phyloP scores from a whole-genome alignment of 306 rosid genomes.

The Quercus aquifolioides region DNA sequence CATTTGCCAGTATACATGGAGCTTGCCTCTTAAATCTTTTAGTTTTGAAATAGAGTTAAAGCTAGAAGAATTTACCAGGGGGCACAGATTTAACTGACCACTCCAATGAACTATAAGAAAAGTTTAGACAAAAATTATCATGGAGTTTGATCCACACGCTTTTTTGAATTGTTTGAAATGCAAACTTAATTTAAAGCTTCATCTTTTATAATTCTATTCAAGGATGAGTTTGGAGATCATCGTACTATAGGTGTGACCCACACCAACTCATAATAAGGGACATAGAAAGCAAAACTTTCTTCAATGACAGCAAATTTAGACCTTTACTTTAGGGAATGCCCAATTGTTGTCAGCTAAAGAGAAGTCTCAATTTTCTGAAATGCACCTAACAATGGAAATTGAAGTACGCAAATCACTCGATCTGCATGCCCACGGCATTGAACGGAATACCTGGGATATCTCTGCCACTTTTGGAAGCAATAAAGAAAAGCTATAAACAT shows the following conservation, averaged over 20 bases:
- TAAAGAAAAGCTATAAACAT: constrained; percentile 15
- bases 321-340: constrained; percentile 12
- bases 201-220: neutral
- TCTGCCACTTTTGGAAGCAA: constrained; percentile 33
- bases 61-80: neutral
- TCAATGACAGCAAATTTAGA: constrained; percentile 15
- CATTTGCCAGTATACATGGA: neutral
- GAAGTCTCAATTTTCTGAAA: neutral
- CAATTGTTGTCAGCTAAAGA: constrained; percentile 15
- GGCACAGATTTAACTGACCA: neutral
- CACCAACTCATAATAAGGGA: constrained; percentile 19
- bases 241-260: constrained; percentile 29
- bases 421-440: neutral
- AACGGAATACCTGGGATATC: constrained; percentile 49
- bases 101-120: neutral
- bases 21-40: neutral
- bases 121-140: neutral
- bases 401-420: neutral
- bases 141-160: neutral
- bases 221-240: constrained; percentile 23
- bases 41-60: neutral
- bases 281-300: constrained; percentile 34
- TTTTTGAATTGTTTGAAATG: neutral
- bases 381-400: neutral
- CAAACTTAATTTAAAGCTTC: neutral